Base-by-base conservation (phyloP, 2,329 filamentous ascomycete genomes). In the Sporothrix protearum region DNA sequence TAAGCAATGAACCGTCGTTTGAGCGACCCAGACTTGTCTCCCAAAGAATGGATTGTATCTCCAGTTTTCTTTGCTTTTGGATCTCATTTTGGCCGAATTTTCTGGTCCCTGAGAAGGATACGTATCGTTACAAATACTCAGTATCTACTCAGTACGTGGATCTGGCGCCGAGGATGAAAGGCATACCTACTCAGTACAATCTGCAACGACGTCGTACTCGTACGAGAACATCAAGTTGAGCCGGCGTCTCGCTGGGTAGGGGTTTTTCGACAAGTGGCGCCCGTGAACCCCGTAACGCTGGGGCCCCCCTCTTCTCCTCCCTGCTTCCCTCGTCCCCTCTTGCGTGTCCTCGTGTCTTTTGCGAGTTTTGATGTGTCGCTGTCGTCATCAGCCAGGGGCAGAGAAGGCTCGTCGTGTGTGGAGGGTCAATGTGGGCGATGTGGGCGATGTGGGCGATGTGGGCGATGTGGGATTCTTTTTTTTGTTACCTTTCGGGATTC, bases 361-460 rank as follows among this genome's bases (percentile, higher is more conserved):
- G 57, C 42, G 57, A 28, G 12, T 47, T 30, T 47, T 28, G 39
- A 19, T 28, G 22, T 30, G 39, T 30, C 39, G 6, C 14, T 64
- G 61, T 64, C 61, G 61, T 64, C 61, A 47, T 64, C 61, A 22
- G 61, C 4, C 61, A 64, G 61, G 61, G 61, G 39, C 22, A 64
- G 39, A 14, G 28, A 53, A 28, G 28, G 22, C 39, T 30, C 39
- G 61, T 45, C 39, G 39, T n/a, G n/a, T n/a, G 61, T 64, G n/a
- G n/a, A 25, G 49, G 49, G 49, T 53, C n/a, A 10, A 28, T 9
- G 19, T 64, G 22, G 33, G 7, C 9, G 33, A 12, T 42, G 57
- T 61, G 55, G 25, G 33, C 33, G n/a, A n/a, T 33, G 57, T 61
- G 57, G 57, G 57, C 19, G 10, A 9, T 51, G 49, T 28, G 49